Evolutionary conservation across 148 eudicot genomes (phyloP), one percentile per base, ranked within the genome.

Genomic region (Dianthus caryophyllus): DNA sequence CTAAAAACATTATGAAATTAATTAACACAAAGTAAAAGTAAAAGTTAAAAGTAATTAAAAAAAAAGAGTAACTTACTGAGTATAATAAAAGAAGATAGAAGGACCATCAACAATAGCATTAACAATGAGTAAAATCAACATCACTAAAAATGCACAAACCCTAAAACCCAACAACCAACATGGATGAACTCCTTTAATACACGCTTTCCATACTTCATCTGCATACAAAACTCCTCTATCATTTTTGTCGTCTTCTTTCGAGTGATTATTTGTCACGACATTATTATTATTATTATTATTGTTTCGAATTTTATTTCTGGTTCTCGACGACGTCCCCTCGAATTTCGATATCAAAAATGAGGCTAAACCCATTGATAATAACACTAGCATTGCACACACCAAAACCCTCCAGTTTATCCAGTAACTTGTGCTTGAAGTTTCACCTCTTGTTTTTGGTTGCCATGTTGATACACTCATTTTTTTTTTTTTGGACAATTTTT

Each of bases 381-480:
- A 67, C 20, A 94, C 59, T 82, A 85, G 86, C 41, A 79, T 21
- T 38, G 79, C 76, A 81, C 97, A 90, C 4, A 84, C 39, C 13
- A 83, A 68, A 44, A 85, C 74, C 73, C 97, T 83, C 97, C 97
- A 94, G 69, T 94, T 94, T 25, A 94, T 72, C 98, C 98, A 94
- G 72, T 90, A 90, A 50, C 77, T 82, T 54, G 85, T 51, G 14
- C 73, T 66, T 26, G 90, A 77, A 30, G 96, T 80, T 25, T 88
- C 80, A 0, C 69, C 74, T 18, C 84, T 68, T 59, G 61, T 68
- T 58, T 53, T 79, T 68, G 97, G 96, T 47, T 90, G 80, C 89
- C 90, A 93, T n/a, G 88, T 78, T 64, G 82, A 75, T 29, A 76
- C 80, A 68, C 81, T 73, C 88, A 90, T 83, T 73, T 26, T 44